A percentile compares a stretch with the other conserved stretches of the same genome.
Evolutionary conservation across 768 basidiomycete genomes (phyloP).

Genomic region (Boletus barrowsii): DNA sequence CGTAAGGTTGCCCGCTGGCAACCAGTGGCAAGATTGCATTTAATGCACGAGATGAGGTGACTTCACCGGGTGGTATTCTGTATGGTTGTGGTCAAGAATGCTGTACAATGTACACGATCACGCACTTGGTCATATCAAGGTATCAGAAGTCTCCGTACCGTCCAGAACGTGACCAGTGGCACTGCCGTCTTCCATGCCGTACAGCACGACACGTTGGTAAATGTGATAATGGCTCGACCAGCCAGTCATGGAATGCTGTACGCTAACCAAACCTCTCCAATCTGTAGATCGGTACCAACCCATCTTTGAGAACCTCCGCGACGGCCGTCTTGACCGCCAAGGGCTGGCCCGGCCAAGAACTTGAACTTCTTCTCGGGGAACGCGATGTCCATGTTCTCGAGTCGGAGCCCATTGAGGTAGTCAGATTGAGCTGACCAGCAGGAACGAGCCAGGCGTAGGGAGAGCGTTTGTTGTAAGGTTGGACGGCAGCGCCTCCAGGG

Average conservation of each 20-base stretch:
- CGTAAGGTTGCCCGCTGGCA: slow-evolving; percentile 69
- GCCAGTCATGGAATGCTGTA: slow-evolving; percentile 70
- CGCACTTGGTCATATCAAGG: slow-evolving; percentile 2
- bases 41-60: slow-evolving; percentile 61
- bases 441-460: slow-evolving; percentile 68
- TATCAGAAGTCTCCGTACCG: slow-evolving; percentile 20
- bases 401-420: no score
- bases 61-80: slow-evolving; percentile 24
- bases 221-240: not conserved
- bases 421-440: slow-evolving; percentile 76
- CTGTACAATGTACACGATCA: not conserved
- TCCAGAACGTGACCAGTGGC: slow-evolving; percentile 6
- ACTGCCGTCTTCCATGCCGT: not conserved
- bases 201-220: slow-evolving; percentile 1
- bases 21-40: slow-evolving; percentile 76
- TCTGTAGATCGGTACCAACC: slow-evolving; percentile 58
- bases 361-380: no score
- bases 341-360: no score
- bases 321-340: slow-evolving; percentile 64
- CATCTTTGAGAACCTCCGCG: slow-evolving; percentile 61
- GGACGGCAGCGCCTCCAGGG: slow-evolving; percentile 69
- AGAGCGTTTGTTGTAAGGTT: slow-evolving; percentile 61
- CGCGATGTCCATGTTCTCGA: no score
- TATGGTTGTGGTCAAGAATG: slow-evolving; percentile 9
- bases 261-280: slow-evolving; percentile 71